A percentile compares a stretch with the other conserved stretches of the same genome.
Evolutionary conservation across 371 early-diverging fungal genomes (phyloP).

Genomic region (Actinomortierella wolfii): DNA sequence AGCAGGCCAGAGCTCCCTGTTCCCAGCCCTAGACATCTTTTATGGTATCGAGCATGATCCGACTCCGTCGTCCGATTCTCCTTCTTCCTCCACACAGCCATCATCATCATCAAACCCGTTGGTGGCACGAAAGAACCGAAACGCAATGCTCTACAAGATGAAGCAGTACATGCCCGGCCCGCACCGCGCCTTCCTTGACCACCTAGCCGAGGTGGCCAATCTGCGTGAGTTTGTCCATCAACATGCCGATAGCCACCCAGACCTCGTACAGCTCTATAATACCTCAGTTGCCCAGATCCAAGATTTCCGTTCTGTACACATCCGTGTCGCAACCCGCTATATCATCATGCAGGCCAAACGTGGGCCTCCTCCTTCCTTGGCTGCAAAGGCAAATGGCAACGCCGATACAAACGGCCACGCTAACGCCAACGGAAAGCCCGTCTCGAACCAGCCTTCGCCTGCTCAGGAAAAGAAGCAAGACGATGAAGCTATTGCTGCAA

Average conservation of each 20-base stretch:
- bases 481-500: neutral
- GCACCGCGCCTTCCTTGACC: conserved; percentile 80
- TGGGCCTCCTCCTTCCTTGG: conserved; percentile 50
- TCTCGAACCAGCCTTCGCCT: too few relatives aligned
- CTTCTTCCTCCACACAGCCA: conserved; percentile 23
- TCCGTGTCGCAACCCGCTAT: conserved; percentile 88
- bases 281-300: conserved; percentile 73
- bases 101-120: conserved; percentile 44
- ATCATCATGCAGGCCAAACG: conserved; percentile 85
- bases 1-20: conserved; percentile 90
- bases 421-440: too few relatives aligned
- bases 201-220: conserved; percentile 62
- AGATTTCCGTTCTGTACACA: conserved; percentile 86
- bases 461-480: neutral
- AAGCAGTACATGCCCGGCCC: conserved; percentile 84
- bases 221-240: conserved; percentile 52
- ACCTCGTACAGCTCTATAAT: conserved; percentile 63
- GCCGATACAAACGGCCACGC: too few relatives aligned
- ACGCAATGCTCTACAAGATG: conserved; percentile 71
- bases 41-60: conserved; percentile 85
- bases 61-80: conserved; percentile 14
- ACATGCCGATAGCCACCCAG: conserved; percentile 15
- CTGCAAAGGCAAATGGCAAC: neutral
- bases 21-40: conserved; percentile 86
- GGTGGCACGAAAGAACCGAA: conserved; percentile 2